Base-by-base conservation (phyloP, 2,329 filamentous ascomycete species). In the Apiospora malaysiana region DNA sequence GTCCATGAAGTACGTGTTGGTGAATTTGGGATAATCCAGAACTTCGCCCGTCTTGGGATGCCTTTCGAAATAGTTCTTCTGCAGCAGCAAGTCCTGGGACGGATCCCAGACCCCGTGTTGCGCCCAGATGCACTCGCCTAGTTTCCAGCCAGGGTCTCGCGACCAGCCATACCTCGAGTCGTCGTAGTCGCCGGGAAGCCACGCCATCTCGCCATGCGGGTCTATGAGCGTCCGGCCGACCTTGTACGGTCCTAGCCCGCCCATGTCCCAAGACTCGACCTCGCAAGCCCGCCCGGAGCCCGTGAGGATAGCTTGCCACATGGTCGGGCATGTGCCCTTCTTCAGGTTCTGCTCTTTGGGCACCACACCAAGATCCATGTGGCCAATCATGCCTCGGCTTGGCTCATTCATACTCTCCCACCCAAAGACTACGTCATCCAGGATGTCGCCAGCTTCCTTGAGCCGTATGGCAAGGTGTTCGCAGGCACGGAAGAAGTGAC, bases 401-500 rank as follows among this genome's bases (percentile, higher is more conserved):
- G 96, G 96, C 82, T 99, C 96, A 78, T 99, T 99, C 81, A 98
- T 85, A 77, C 91, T 97, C 84, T 99, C 96, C 93, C 95, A 99
- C 1, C 96, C 96, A 76, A 98, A 92, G 7, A 99, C 91, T 42
- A 96, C 90, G 27, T 95, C 91, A 74, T 96, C 89, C 78, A 97
- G 93, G 16, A 99, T 85, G 79, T 94, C 95, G 0, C 94, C 95
- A 1, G 96, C 95, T 76, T 98, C 94, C 71, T 94, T 91, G 74
- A 99, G 97, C 71, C 93, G 89, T 79, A 89, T 88, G 0, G 95
- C 95, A 9, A 99, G 86, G 79, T 97, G 93, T 25, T 88, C 90
- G 75, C 93, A 93, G 23, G 97, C 94, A 43, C 84, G 86, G 73
- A 97, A 86, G 74, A 95, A 98, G 80, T 98, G 97, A 43, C 89